phyloP scores from a whole-genome alignment of 2,329 filamentous ascomycete species.

The Drechslerella dactyloides region DNA sequence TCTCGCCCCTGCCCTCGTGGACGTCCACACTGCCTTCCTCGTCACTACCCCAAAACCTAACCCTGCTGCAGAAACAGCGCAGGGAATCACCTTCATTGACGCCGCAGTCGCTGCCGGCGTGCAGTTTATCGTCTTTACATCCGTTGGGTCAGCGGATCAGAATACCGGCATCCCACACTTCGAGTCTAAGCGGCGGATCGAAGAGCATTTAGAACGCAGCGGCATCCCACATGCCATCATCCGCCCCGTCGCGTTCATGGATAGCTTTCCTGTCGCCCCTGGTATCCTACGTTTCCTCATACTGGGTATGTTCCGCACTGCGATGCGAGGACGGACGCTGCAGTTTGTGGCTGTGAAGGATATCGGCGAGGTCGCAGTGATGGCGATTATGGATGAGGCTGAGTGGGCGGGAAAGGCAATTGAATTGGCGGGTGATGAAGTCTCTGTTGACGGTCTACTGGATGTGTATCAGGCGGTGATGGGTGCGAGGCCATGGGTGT shows the following conservation, averaged over 20 bases:
- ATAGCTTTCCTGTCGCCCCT: conserved; percentile 55
- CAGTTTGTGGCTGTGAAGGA: conserved; percentile 59
- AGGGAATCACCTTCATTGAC: conserved; percentile 41
- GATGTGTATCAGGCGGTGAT: conserved; percentile 55
- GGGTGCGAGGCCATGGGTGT: conserved; percentile 26
- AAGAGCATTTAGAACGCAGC: conserved; percentile 31
- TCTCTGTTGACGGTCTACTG: conserved; percentile 57
- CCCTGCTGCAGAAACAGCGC: conserved; percentile 23
- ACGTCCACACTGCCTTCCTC: conserved; percentile 37
- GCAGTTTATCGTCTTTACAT: conserved; percentile 31
- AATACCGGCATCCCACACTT: conserved; percentile 45
- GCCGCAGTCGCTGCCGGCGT: conserved; percentile 33
- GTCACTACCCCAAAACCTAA: conserved; percentile 34
- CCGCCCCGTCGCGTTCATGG: conserved; percentile 59
- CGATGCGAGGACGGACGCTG: conserved; percentile 56
- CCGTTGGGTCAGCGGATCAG: conserved; percentile 35
- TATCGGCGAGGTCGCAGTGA: conserved; percentile 58
- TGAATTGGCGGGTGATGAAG: conserved; percentile 59
- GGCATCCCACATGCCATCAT: conserved; percentile 59
- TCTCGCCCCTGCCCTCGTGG: conserved; percentile 18
- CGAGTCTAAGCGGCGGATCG: conserved; percentile 35
- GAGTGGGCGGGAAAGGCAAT: conserved; percentile 57
- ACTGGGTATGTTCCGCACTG: conserved; percentile 56
- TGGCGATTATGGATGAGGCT: conserved; percentile 55
- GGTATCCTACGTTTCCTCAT: conserved; percentile 50